These are phyloP conservation scores for Colletotrichum orbiculare DNA, from an alignment of 2,329 filamentous ascomycete species.

Conservation along the genomic window DNA sequence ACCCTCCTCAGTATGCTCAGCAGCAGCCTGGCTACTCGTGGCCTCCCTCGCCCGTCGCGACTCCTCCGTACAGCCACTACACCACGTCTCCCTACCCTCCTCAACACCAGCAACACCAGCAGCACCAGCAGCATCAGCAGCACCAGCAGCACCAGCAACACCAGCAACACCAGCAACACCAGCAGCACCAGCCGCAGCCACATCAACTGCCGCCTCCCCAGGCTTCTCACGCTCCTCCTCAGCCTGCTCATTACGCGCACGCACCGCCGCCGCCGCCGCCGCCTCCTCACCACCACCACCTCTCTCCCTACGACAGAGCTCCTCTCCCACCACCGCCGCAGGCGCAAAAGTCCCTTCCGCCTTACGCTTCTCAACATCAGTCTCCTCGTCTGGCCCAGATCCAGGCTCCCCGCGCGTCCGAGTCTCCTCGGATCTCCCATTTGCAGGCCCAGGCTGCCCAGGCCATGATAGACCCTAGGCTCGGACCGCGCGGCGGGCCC, in stretches of 20 bases:
- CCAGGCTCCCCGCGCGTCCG: conserved; percentile 40
- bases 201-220: conserved; percentile 39
- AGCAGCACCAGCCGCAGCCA: conserved; percentile 17
- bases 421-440: conserved; percentile 58
- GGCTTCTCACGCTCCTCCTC: conserved; percentile 42
- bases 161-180: conserved; percentile 37
- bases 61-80: conserved; percentile 64
- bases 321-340: conserved; percentile 53
- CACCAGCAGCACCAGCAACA: conserved; percentile 27
- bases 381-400: conserved; percentile 44
- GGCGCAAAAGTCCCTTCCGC: conserved; percentile 43
- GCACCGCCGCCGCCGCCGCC: conserved; percentile 3
- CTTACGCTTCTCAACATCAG: conserved; percentile 47
- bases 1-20: conserved; percentile 54
- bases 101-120: conserved; percentile 38
- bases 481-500: conserved; percentile 53
- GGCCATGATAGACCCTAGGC: conserved; percentile 52
- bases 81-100: conserved; percentile 49
- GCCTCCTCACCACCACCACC: conserved; percentile 39
- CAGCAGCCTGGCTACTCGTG: conserved; percentile 56
- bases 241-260: conserved; percentile 45
- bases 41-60: conserved; percentile 67
- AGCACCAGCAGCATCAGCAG: conserved; percentile 34
- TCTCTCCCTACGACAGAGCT: conserved; percentile 46
- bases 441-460: conserved; percentile 56